phyloP scores from a whole-genome alignment of 352 stramenopile genomes.

The Globisporangium iwayamae region DNA sequence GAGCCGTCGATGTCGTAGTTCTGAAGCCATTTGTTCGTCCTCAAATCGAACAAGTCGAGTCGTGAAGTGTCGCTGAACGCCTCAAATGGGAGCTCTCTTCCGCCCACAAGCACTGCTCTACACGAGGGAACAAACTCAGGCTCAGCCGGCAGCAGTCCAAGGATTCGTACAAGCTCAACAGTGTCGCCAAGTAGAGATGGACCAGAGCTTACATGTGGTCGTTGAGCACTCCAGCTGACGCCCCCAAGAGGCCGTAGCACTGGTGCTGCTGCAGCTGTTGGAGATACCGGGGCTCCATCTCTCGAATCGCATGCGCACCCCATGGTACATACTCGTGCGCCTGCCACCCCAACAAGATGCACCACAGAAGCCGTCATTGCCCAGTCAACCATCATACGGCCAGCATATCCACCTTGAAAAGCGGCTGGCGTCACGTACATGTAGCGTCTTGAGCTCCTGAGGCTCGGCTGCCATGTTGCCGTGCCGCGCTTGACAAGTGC shows the following conservation, averaged over 20 bases:
- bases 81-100: slow-evolving; percentile 38
- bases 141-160: neutral
- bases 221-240: slow-evolving; percentile 33
- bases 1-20: slow-evolving; percentile 55
- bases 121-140: neutral
- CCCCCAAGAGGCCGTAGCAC: slow-evolving; percentile 21
- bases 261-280: slow-evolving; percentile 12
- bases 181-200: neutral
- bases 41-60: slow-evolving; percentile 62
- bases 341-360: slow-evolving; percentile 15
- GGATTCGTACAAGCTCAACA: neutral
- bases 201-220: slow-evolving; percentile 38
- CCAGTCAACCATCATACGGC: neutral
- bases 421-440: neutral
- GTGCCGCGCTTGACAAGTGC: neutral
- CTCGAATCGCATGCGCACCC: slow-evolving; percentile 34
- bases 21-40: slow-evolving; percentile 41
- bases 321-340: slow-evolving; percentile 40
- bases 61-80: slow-evolving; percentile 21
- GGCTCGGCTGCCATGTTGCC: slow-evolving; percentile 2
- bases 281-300: slow-evolving; percentile 21
- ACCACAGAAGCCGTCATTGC: neutral
- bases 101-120: slow-evolving; percentile 60
- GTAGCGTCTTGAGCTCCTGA: slow-evolving; percentile 19
- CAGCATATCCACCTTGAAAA: neutral